Conservation (phyloP, 805 yeast genomes). For the Metschnikowia lunata region DNA sequence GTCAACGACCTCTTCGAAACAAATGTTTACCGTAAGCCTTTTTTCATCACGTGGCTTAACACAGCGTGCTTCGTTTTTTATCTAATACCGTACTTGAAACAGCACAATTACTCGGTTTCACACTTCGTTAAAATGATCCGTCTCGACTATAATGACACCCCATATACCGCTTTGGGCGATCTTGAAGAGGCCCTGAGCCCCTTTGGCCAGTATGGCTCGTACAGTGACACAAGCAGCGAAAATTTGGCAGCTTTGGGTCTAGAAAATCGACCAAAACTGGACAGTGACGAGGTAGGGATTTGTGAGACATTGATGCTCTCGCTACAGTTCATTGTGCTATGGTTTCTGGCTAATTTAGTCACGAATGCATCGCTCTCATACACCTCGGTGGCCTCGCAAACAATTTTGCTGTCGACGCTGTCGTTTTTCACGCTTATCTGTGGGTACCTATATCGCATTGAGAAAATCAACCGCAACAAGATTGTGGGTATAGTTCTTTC, state of each 20-base stretch:
- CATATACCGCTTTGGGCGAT: constrained; percentile 2
- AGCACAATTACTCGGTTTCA: constrained; percentile 22
- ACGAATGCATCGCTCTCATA: constrained; percentile 80
- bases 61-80: constrained; percentile 82
- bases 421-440: constrained; percentile 87
- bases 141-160: constrained; percentile 19
- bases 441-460: constrained; percentile 71
- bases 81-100: constrained; percentile 53
- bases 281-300: constrained; percentile 28
- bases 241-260: not conserved
- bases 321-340: constrained; percentile 75
- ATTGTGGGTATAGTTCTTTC: constrained; percentile 66
- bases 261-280: constrained; percentile 7
- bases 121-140: constrained; percentile 22
- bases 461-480: constrained; percentile 60
- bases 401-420: constrained; percentile 86
- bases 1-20: constrained; percentile 73
- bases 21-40: constrained; percentile 77
- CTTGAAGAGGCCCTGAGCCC: constrained; percentile 4
- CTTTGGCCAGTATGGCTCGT: constrained; percentile 12
- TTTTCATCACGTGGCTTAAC: constrained; percentile 85
- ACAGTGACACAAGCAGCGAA: constrained; percentile 7
- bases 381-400: constrained; percentile 92
- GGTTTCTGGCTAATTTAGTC: constrained; percentile 88
- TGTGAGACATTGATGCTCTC: constrained; percentile 71